A percentile compares a stretch with the other conserved stretches of the same genome.
Evolutionary conservation across 139 green algal genomes (phyloP).

Genomic region (Chlorella sp.): DNA sequence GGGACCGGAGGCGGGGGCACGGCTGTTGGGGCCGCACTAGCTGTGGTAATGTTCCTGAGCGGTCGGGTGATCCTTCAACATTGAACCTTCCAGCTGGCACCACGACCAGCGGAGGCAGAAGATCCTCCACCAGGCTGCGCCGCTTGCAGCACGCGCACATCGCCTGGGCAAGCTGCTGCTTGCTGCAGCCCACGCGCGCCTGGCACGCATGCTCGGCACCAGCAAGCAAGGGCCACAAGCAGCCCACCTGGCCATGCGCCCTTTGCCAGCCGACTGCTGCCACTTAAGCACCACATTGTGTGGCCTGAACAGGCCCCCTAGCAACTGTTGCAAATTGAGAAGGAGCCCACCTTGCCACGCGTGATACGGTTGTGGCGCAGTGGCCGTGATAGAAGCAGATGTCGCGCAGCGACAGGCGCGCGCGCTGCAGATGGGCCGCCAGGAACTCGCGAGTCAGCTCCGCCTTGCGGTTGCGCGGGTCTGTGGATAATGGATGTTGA

Average conservation of each 20-base stretch:
- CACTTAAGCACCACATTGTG: no score
- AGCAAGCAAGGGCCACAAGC: background rate
- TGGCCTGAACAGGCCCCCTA: no score
- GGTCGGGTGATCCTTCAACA: no score
- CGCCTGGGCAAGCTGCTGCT: background rate
- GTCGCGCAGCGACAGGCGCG: constrained; percentile 5
- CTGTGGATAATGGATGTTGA: background rate
- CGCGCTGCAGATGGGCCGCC: background rate
- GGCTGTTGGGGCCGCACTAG: background rate
- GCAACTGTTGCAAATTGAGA: no score
- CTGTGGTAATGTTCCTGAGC: no score
- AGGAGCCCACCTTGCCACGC: constrained; percentile 5
- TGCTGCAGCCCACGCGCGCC: no score
- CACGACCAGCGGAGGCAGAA: background rate
- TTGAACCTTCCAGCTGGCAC: no score
- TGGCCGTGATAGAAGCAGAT: constrained; percentile 28
- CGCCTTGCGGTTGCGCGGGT: constrained; percentile 30
- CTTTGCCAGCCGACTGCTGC: no score
- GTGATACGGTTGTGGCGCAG: constrained; percentile 19
- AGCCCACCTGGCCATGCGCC: background rate
- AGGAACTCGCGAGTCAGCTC: constrained; percentile 20
- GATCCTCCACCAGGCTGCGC: background rate
- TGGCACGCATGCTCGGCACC: no score
- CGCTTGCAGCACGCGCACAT: no score
- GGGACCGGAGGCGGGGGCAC: background rate